Evolutionary conservation across 345 rosid species (phyloP).

Genomic region (Cardiospermum halicacabum): DNA sequence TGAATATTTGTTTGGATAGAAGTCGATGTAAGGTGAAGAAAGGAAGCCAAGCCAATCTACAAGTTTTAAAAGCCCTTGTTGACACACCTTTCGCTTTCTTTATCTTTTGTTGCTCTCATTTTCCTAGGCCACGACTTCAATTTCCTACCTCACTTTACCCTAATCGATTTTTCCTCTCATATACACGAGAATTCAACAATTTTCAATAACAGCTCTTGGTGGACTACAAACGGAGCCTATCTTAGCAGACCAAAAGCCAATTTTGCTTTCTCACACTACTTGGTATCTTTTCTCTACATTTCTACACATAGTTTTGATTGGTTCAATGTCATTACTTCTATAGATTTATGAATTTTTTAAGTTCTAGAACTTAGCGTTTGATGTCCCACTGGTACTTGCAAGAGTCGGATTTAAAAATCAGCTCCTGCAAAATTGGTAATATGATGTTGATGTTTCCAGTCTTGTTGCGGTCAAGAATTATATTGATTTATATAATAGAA

Average conservation of each 20-base stretch:
- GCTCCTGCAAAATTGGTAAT: neutral
- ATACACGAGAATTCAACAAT: neutral
- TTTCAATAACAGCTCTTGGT: neutral
- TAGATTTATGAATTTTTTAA: neutral
- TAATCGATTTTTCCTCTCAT: neutral
- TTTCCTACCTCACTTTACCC: neutral
- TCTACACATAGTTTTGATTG: neutral
- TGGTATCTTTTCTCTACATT: neutral
- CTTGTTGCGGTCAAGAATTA: neutral
- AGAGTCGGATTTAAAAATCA: neutral
- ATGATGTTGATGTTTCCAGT: neutral
- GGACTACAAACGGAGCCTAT: neutral
- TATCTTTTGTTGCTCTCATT: conserved; percentile 13
- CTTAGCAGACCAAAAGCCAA: conserved; percentile 2
- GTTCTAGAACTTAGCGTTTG: neutral
- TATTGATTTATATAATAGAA: neutral
- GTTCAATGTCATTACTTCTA: neutral
- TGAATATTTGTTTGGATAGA: neutral
- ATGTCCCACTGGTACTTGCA: neutral
- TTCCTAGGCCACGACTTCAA: neutral
- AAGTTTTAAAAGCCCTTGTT: conserved; percentile 13
- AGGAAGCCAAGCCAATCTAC: conserved; percentile 14
- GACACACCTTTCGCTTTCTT: conserved; percentile 29
- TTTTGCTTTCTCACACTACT: neutral
- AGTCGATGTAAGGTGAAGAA: neutral